Percentiles rank a stretch among this genome's conserved stretches.
Evolutionary conservation across 805 yeast genomes (phyloP).

Genomic region (Lachancea lanzarotensis): DNA sequence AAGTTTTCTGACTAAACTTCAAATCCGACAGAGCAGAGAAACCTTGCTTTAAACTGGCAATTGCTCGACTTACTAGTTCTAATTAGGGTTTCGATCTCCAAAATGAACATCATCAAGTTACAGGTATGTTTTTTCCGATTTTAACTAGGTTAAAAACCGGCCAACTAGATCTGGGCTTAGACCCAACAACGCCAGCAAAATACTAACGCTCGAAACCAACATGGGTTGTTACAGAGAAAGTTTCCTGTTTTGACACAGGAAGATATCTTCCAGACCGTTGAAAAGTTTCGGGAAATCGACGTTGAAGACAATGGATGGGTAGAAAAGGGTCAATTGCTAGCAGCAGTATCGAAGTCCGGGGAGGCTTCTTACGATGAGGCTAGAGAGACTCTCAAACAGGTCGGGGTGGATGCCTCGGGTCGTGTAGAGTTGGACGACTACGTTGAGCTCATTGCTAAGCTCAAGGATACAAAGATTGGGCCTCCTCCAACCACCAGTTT

Average conservation of each 20-base stretch:
- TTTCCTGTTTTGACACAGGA: slow-evolving; percentile 81
- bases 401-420: slow-evolving; percentile 92
- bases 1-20: too few species aligned
- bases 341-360: slow-evolving; percentile 72
- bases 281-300: slow-evolving; percentile 80
- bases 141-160: background rate
- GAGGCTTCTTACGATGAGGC: slow-evolving; percentile 84
- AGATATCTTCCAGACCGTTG: slow-evolving; percentile 78
- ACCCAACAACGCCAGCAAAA: background rate
- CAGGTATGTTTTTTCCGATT: slow-evolving; percentile 39
- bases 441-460: slow-evolving; percentile 75
- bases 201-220: background rate
- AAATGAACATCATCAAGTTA: slow-evolving; percentile 60
- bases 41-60: too few species aligned
- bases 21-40: too few species aligned
- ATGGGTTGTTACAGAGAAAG: slow-evolving; percentile 48
- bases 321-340: slow-evolving; percentile 85
- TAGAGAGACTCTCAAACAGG: slow-evolving; percentile 86
- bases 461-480: slow-evolving; percentile 42
- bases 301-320: slow-evolving; percentile 90
- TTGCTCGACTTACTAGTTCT: background rate
- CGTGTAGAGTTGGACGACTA: slow-evolving; percentile 94
- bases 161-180: too few species aligned
- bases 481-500: slow-evolving; percentile 31
- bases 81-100: too few species aligned